Conservation (phyloP, 2,329 filamentous ascomycete genomes). For the Sphaerulina populicola region DNA sequence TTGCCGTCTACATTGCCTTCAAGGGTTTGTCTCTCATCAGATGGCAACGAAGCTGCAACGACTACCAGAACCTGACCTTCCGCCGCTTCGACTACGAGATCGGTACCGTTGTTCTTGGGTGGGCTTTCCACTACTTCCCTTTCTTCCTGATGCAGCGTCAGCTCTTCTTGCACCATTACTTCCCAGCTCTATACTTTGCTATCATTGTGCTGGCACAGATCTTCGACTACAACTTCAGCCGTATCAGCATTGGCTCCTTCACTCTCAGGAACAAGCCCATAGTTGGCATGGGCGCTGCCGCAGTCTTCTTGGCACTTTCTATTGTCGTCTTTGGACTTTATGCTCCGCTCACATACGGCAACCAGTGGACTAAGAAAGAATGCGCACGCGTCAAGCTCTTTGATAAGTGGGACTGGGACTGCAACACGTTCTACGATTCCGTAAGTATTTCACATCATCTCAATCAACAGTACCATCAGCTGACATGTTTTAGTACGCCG, state of each 20-base stretch:
- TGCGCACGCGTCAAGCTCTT: slow-evolving; percentile 85
- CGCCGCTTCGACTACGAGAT: slow-evolving; percentile 98
- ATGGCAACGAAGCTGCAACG: slow-evolving; percentile 87
- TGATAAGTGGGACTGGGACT: slow-evolving; percentile 92
- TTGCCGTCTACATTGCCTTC: slow-evolving; percentile 70
- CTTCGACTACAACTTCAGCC: slow-evolving; percentile 74
- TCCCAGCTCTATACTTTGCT: slow-evolving; percentile 92
- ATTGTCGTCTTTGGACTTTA: slow-evolving; percentile 75
- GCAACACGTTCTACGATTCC: slow-evolving; percentile 79
- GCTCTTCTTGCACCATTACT: slow-evolving; percentile 97
- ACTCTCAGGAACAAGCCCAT: slow-evolving; percentile 57
- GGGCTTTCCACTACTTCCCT: slow-evolving; percentile 97
- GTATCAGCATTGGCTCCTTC: slow-evolving; percentile 48
- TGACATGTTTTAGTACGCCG: slow-evolving; percentile 27
- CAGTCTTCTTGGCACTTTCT: slow-evolving; percentile 64
- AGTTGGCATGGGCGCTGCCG: slow-evolving; percentile 65
- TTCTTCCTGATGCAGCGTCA: slow-evolving; percentile 98
- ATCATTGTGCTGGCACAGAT: slow-evolving; percentile 82
- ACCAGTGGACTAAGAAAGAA: slow-evolving; percentile 81
- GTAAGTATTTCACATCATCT: slow-evolving; percentile 54
- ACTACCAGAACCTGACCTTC: slow-evolving; percentile 74
- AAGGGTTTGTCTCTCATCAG: slow-evolving; percentile 80
- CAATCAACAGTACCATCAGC: background rate
- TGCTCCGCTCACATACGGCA: slow-evolving; percentile 84
- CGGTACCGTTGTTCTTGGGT: slow-evolving; percentile 79